Base-by-base conservation (phyloP, 2,329 filamentous ascomycete species). In the Curvularia verruculosa region DNA sequence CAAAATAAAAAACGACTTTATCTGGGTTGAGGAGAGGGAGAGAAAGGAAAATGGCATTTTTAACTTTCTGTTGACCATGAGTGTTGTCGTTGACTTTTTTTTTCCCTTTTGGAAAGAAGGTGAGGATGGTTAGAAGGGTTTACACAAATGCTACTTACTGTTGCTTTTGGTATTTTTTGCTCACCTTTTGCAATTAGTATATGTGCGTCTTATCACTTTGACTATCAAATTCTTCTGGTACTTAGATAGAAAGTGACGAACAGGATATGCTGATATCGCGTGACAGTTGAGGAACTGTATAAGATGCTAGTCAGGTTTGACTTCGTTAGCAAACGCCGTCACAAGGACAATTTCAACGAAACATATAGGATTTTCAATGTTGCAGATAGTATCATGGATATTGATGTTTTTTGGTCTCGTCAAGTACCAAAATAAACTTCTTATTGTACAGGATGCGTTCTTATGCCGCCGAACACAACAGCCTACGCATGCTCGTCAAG, bases 401-500 rank as follows among this genome's bases (percentile, higher is more conserved):
- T 49, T 49, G n/a, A 18, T 24, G 21, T 40, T 28, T 49, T n/a
- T 36, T 34, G 24, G 34, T 49, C 47, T 28, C 47, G n/a, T 49
- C 7, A 5, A 19, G 24, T 12, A 39, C 47, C 34, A 49, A 39
- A 39, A 19, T 15, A 18, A n/a, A 36, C 21, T 19, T 40, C 10
- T 49, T 40, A 19, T 49, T n/a, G 47, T 49, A 49, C 47, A 49
- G 8, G 28, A 29, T 49, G 48, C 40, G 31, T 19, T 21, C 36
- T 31, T 26, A 51, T 44, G 47, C 31, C 45, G 49, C 31, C 31
- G 46, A 24, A n/a, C 50, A 46, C 24, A 29, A 49, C 26, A 54
- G 44, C 36, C 36, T 26, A 29, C 24, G 40, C 47, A 55, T 55
- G 40, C 53, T 51, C 23, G 15, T 51, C 47, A 45, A 55, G 53